Evolutionary conservation across 208 protist species (phyloP).

Genomic region (Crithidia thermophila): DNA sequence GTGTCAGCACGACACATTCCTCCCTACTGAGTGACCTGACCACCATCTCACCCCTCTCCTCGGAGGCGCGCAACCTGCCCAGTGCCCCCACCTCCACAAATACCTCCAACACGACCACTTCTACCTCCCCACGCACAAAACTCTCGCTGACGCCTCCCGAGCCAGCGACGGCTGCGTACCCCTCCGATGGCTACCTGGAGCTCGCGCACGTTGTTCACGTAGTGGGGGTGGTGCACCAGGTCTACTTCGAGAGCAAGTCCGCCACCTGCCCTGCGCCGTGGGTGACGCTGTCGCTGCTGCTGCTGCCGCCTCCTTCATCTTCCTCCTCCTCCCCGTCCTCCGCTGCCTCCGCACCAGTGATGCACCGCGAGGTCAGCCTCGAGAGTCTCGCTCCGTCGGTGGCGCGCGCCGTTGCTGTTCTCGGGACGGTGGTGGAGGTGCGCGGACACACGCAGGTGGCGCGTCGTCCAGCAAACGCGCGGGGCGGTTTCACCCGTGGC

Average conservation of each 20-base stretch:
- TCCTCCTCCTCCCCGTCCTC: background rate
- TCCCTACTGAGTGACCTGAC: no score
- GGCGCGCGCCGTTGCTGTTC: constrained; percentile 14
- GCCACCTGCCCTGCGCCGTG: constrained; percentile 30
- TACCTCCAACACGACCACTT: no score
- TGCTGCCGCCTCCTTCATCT: background rate
- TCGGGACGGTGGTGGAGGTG: constrained; percentile 35
- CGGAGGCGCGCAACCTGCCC: background rate
- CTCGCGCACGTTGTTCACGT: constrained; percentile 18
- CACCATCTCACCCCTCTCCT: background rate
- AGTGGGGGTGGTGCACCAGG: constrained; percentile 37
- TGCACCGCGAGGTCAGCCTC: constrained; percentile 20
- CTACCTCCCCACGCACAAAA: no score
- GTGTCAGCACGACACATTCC: background rate
- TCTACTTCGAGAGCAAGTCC: constrained; percentile 40
- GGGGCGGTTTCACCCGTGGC: background rate
- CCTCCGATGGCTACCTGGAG: constrained; percentile 26
- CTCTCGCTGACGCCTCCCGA: no score
- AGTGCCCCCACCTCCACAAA: background rate
- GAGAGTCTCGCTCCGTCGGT: background rate
- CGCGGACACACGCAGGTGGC: constrained; percentile 24
- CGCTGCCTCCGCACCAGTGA: background rate
- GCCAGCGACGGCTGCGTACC: constrained; percentile 2
- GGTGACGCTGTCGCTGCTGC: constrained; percentile 32
- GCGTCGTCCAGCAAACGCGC: background rate